A percentile compares a stretch with the other conserved stretches of the same genome.
Evolutionary conservation across 352 stramenopile species (phyloP).

Genomic region (Pythium aristosporum): DNA sequence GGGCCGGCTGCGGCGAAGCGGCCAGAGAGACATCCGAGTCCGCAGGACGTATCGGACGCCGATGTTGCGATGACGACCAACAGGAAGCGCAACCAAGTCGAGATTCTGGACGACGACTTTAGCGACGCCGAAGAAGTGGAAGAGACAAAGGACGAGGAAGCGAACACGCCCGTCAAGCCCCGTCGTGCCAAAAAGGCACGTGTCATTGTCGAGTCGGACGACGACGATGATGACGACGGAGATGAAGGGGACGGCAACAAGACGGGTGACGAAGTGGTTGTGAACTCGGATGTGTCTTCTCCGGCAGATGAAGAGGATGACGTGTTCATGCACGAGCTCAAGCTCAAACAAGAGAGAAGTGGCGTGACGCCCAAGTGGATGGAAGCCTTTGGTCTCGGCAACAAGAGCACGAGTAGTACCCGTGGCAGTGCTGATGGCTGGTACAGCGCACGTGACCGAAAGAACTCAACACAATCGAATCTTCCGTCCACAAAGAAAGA

Average conservation of each 20-base stretch:
- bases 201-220: constrained; percentile 61
- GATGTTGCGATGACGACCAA: constrained; percentile 11
- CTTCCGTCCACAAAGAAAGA: constrained; percentile 5
- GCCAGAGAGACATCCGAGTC: constrained; percentile 26
- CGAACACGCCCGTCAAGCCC: constrained; percentile 35
- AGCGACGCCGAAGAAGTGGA: constrained; percentile 27
- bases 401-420: constrained; percentile 5
- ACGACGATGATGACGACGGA: constrained; percentile 42
- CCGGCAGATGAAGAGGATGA: constrained; percentile 39
- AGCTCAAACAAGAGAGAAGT: constrained; percentile 32
- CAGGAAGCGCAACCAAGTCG: constrained; percentile 30
- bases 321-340: constrained; percentile 32
- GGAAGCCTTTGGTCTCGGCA: constrained; percentile 39
- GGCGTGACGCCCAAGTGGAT: constrained; percentile 42
- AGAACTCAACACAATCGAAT: constrained; percentile 21
- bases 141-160: constrained; percentile 37
- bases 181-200: constrained; percentile 48
- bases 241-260: constrained; percentile 27
- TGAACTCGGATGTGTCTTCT: constrained; percentile 53
- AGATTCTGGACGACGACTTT: constrained; percentile 33
- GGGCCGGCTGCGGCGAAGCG: constrained; percentile 9
- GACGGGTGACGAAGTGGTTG: constrained; percentile 2
- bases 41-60: constrained; percentile 33
- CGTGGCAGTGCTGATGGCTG: constrained; percentile 20
- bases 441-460: constrained; percentile 24